These are phyloP conservation scores for Copromyces sp. DNA, from an alignment of 495 filamentous ascomycete species.

Conservation along the genomic window DNA sequence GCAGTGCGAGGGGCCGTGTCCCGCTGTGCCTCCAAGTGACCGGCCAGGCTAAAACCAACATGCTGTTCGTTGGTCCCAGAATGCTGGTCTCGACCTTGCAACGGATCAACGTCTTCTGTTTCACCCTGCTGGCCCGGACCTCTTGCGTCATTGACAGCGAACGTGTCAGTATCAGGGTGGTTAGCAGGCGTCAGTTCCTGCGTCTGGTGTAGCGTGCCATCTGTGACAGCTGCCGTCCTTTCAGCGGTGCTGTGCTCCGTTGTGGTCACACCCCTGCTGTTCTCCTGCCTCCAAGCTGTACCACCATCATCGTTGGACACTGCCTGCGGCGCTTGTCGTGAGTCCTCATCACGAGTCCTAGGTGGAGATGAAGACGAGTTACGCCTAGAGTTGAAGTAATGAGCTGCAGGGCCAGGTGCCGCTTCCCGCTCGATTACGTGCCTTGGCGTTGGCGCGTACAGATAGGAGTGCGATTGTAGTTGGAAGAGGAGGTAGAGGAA, in stretches of 20 bases:
- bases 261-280: neutral
- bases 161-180: neutral
- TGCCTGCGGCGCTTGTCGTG: neutral
- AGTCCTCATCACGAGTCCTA: slow-evolving; percentile 37
- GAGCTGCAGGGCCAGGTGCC: slow-evolving; percentile 66
- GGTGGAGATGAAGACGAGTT: slow-evolving; percentile 42
- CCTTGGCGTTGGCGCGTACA: slow-evolving; percentile 82
- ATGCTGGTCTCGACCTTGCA: neutral
- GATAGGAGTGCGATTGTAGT: slow-evolving; percentile 79
- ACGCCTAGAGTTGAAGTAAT: slow-evolving; percentile 48
- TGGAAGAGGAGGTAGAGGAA: slow-evolving; percentile 78
- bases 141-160: neutral
- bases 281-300: neutral
- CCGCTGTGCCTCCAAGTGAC: slow-evolving; percentile 7
- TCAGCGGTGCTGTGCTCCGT: neutral
- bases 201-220: neutral
- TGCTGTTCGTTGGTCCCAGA: slow-evolving; percentile 10
- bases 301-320: neutral
- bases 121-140: neutral
- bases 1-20: slow-evolving; percentile 9
- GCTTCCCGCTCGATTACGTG: slow-evolving; percentile 81
- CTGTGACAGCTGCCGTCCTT: neutral
- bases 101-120: neutral
- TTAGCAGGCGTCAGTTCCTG: neutral
- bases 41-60: slow-evolving; percentile 27